phyloP scores from a whole-genome alignment of 148 eudicot species.

The Chenopodium suecicum region DNA sequence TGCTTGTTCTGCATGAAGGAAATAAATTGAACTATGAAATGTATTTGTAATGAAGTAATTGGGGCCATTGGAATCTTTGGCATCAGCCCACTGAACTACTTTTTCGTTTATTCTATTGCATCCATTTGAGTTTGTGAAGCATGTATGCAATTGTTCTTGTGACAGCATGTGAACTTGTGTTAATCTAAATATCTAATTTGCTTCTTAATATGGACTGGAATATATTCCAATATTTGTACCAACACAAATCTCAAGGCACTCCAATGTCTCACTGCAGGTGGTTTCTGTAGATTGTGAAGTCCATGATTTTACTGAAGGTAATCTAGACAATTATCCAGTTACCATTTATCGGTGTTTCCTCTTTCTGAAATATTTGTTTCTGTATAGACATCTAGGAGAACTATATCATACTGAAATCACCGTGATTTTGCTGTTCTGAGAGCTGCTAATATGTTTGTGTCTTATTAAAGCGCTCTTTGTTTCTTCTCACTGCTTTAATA shows the following conservation, averaged over 20 bases:
- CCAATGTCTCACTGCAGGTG: constrained; percentile 19
- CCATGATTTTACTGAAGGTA: constrained; percentile 20
- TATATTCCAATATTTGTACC: not conserved
- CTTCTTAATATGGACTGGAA: not conserved
- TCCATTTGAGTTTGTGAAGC: not conserved
- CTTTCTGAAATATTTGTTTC: constrained; percentile 6
- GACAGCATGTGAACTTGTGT: not conserved
- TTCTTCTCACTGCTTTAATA: not conserved
- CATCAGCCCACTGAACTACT: not conserved
- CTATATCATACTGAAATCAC: not conserved
- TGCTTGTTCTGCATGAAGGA: not conserved
- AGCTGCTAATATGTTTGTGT: not conserved
- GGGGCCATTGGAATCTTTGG: not conserved
- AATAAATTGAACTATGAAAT: not conserved
- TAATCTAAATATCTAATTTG: not conserved
- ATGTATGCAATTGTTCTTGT: not conserved
- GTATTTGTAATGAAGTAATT: not conserved
- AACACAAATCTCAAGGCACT: not conserved
- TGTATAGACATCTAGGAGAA: not conserved
- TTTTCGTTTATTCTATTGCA: not conserved
- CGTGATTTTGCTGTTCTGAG: not conserved
- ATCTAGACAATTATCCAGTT: constrained; percentile 17
- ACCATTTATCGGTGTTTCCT: not conserved
- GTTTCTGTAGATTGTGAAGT: constrained; percentile 31
- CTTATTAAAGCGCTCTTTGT: not conserved